Evolutionary conservation across 176 grass and related monocot genomes (phyloP).

Genomic region (Panicum miliaceum): DNA sequence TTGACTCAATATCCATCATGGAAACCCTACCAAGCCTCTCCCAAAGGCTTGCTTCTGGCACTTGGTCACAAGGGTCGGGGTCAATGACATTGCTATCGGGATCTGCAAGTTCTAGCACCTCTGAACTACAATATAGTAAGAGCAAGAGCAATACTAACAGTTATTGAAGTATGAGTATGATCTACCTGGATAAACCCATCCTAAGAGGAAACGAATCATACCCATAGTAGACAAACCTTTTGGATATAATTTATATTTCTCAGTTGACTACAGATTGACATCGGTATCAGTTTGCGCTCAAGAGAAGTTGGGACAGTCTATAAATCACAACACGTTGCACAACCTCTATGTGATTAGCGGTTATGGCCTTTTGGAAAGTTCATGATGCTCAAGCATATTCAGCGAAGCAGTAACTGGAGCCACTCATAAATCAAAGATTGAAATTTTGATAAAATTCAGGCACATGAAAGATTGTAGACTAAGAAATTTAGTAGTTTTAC

Average conservation of each 20-base stretch:
- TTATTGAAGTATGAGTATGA: background rate
- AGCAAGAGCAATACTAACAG: background rate
- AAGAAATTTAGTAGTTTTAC: background rate
- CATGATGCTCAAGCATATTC: background rate
- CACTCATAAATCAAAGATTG: background rate
- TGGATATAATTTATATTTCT: background rate
- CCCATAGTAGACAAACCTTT: background rate
- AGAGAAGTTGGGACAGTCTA: background rate
- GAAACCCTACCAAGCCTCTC: constrained; percentile 80
- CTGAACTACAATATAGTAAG: constrained; percentile 57
- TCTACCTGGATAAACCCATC: constrained; percentile 3
- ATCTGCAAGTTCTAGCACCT: constrained; percentile 39
- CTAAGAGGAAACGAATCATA: constrained; percentile 12
- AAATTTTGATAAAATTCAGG: background rate
- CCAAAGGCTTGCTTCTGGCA: constrained; percentile 65
- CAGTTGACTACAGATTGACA: background rate
- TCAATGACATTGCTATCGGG: constrained; percentile 36
- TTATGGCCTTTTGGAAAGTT: too few species aligned
- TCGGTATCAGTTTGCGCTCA: background rate
- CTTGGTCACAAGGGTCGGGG: constrained; percentile 30
- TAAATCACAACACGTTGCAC: too few species aligned
- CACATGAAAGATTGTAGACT: background rate
- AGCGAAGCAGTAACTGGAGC: background rate
- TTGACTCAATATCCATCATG: constrained; percentile 88
- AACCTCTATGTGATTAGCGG: too few species aligned